Base-by-base conservation (phyloP, 805 yeast species). In the Schizosaccharomyces octosporus region DNA sequence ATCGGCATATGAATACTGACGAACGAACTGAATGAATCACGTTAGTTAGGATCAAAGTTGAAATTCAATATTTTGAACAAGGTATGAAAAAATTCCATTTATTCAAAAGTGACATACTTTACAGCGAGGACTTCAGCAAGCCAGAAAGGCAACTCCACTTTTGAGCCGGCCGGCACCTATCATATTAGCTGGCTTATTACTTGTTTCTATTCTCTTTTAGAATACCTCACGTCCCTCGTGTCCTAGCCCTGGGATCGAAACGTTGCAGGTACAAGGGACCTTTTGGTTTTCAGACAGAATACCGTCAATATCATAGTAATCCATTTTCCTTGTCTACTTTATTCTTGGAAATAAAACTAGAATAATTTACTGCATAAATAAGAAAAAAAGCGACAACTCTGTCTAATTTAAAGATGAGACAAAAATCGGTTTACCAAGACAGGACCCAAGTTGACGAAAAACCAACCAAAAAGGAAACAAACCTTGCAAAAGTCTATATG, bases 71-170 rank as follows among this genome's bases (percentile, higher is more conserved):
- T 19, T 45, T 27, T 9, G 27, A 17, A 13, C 27, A 45, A 13
- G n/a, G n/a, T 7, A 15, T 7, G 4, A n/a, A 45, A 7, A 45
- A 2, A 1, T 17, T 17, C 31, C 31, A 19, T 29, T 24, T 51
- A 5, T 45, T 13, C 9, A 19, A 15, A 36, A 36, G 13, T 31
- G 27, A 51, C 57, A 67, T 65, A 71, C 66, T 72, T 70, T 21
- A 79, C 73, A 0, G 95, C 95, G 41, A 89, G 72, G 1, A 84
- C 78, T 63, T 82, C 82, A 0, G 95, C 94, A 51, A 90, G 72
- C 97, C 97, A 90, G 36, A 88, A 70, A 0, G 97, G 97, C 29
- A 90, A 74, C 63, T 85, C 89, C 2, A 87, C 67, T 66, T 81
- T 81, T 2, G 88, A 76, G 42, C 81, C 82, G 29, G 19, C 32